Evolutionary conservation across 768 basidiomycete species (phyloP), one percentile per base, ranked within the genome.

Genomic region (Boletales sp.): DNA sequence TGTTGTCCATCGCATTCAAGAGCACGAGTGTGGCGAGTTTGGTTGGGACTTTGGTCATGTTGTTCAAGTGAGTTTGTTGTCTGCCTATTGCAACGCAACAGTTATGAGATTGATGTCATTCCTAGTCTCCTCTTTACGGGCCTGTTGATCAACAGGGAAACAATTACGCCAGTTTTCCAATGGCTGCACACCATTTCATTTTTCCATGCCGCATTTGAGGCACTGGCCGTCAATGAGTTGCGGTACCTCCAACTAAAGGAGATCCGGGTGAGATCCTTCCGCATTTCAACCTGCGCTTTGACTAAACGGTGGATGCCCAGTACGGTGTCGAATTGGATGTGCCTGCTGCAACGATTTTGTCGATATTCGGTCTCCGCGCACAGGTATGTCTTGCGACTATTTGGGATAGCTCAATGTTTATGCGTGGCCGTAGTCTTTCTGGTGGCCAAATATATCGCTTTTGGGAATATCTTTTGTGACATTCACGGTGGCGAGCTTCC

Each of bases 191-290:
- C 87, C 0, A 63, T 90, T 7, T 96, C 94, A 6, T 98, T 98
- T 78, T 99, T 96, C 85, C 96, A 99, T 72, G 95, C 96, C 19
- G 96, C 91, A 0, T 98, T 94, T 58, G 96, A 99, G 71, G 94
- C 90, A 1, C 78, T 99, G 35, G 85, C 94, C n/a, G 96, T 99
- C 50, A 99, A 98, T 65, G 96, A 99, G 68, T 74, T 99, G 50
- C 78, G 94, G 44, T 97, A 96, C 70, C 72, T 98, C 28, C 90
- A 94, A 62, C 74, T 99, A 33, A 92, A 91, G 66, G 92, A 99
- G 64, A 80, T 85, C 57, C 90, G 88, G 76, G 90, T 91, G 48
- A 49, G 83, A 57, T 33, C 33, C 21, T n/a, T 41, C 3, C 14
- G n/a, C 8, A n/a, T 8, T 36, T 39, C 9, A 17, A 50, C 15